phyloP scores from a whole-genome alignment of 768 basidiomycete species.

The Coprinopsis marcescibilis region DNA sequence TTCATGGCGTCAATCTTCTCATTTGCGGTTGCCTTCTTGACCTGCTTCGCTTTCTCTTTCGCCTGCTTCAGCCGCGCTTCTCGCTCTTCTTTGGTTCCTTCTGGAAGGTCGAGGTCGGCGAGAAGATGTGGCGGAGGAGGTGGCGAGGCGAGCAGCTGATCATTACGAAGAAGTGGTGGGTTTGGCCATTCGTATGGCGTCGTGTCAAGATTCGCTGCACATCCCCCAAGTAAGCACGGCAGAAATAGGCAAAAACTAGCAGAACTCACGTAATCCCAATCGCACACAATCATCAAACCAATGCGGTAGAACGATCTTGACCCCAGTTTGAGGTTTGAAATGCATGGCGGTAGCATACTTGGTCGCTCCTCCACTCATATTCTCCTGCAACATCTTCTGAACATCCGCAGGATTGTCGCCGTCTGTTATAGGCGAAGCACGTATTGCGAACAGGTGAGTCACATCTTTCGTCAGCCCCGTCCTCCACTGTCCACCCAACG shows the following conservation, averaged over 20 bases:
- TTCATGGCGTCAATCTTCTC: constrained; percentile 29
- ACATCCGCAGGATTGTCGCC: too few relatives aligned
- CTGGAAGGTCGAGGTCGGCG: too few relatives aligned
- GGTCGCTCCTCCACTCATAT: too few relatives aligned
- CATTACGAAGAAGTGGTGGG: constrained; percentile 41
- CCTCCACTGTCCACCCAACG: constrained; percentile 81
- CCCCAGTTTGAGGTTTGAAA: constrained; percentile 48
- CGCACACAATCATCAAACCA: constrained; percentile 85
- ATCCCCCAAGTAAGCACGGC: not conserved
- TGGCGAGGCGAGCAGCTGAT: too few relatives aligned
- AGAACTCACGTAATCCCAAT: constrained; percentile 35
- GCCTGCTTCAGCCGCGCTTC: constrained; percentile 19
- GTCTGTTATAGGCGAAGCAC: constrained; percentile 20
- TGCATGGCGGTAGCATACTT: constrained; percentile 54
- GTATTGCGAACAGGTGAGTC: constrained; percentile 76
- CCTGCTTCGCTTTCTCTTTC: constrained; percentile 19
- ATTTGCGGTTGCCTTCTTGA: constrained; percentile 17
- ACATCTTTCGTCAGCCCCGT: constrained; percentile 74
- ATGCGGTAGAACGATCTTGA: constrained; percentile 77
- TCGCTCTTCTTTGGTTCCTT: constrained; percentile 10
- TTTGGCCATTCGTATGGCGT: constrained; percentile 69
- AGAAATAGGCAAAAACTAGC: not conserved
- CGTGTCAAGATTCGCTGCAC: constrained; percentile 35
- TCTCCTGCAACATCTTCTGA: too few relatives aligned
- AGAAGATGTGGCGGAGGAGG: too few relatives aligned